A percentile compares a stretch with the other conserved stretches of the same genome.
Evolutionary conservation across 345 rosid genomes (phyloP).

Genomic region (Psidium friedrichsthalianum): DNA sequence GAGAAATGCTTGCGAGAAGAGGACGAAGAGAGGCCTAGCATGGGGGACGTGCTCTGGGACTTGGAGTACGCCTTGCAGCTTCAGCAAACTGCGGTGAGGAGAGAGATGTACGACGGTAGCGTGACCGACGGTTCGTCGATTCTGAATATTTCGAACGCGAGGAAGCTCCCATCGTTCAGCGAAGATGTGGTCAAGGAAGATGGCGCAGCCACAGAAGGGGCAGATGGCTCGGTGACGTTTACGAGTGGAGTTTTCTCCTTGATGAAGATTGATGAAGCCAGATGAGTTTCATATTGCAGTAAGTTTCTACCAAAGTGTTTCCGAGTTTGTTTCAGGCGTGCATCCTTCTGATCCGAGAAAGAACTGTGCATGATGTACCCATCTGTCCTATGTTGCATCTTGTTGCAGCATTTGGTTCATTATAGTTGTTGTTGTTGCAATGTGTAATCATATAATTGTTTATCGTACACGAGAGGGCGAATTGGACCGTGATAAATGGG

Average conservation of each 20-base stretch:
- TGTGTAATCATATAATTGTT: background rate
- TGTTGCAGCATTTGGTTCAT: background rate
- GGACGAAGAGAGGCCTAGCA: conserved; percentile 35
- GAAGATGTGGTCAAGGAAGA: background rate
- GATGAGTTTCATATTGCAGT: conserved; percentile 4
- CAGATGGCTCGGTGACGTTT: background rate
- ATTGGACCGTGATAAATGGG: background rate
- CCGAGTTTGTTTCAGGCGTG: background rate
- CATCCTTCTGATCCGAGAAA: background rate
- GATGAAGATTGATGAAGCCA: conserved; percentile 9
- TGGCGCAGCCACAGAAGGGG: background rate
- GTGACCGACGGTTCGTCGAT: conserved; percentile 5
- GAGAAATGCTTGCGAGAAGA: conserved; percentile 55
- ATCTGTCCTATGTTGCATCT: background rate
- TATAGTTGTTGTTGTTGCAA: background rate
- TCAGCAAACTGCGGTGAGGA: conserved; percentile 11
- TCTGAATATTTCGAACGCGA: conserved; percentile 5
- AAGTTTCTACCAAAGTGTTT: background rate
- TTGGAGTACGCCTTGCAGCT: conserved; percentile 34
- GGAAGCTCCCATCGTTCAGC: conserved; percentile 16
- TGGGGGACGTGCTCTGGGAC: conserved; percentile 58
- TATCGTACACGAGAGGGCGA: background rate
- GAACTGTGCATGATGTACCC: background rate
- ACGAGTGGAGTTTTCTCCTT: background rate
- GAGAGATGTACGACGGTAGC: conserved; percentile 19